These are phyloP conservation scores for Solanum paucissectum DNA, from an alignment of 257 asterid genomes.

Conservation along the genomic window DNA sequence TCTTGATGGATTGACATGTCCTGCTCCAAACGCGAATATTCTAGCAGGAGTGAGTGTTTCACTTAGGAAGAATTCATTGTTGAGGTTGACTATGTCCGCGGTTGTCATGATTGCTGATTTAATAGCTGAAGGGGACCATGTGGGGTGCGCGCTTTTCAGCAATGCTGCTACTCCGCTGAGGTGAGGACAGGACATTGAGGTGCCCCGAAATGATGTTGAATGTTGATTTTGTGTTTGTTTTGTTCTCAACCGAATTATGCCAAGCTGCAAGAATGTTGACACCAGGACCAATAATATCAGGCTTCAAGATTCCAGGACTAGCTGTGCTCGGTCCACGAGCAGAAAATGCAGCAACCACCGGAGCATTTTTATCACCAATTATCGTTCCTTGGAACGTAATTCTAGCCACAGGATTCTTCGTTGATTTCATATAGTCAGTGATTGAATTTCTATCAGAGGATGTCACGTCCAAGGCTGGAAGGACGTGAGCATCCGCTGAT, in stretches of 20 bases:
- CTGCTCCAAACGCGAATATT: conserved; percentile 17
- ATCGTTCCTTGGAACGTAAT: conserved; percentile 23
- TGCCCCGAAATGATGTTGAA: conserved; percentile 19
- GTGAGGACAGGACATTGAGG: conserved; percentile 35
- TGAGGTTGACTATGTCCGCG: not conserved
- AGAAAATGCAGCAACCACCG: conserved; percentile 12
- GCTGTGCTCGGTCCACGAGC: conserved; percentile 22
- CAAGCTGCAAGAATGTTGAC: conserved; percentile 23
- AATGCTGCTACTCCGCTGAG: conserved; percentile 24
- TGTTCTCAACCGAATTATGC: not conserved
- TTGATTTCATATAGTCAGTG: conserved; percentile 13
- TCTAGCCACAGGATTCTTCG: not conserved
- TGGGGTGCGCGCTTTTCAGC: conserved; percentile 19
- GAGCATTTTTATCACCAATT: conserved; percentile 14
- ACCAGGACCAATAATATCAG: conserved; percentile 28
- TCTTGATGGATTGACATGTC: conserved; percentile 25
- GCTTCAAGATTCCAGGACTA: conserved; percentile 23
- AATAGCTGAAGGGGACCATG: conserved; percentile 24
- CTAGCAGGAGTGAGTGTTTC: not conserved
- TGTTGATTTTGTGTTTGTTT: not conserved
- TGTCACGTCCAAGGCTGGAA: conserved; percentile 13
- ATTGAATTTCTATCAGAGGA: conserved; percentile 4
- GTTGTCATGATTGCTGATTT: conserved; percentile 32
- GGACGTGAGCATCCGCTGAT: conserved; percentile 13
- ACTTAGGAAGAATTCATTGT: not conserved